A percentile compares a stretch with the other conserved stretches of the same genome.
These are phyloP conservation scores for Fusarium coicis DNA, from an alignment of 2,329 filamentous ascomycete species.

Conservation along the genomic window DNA sequence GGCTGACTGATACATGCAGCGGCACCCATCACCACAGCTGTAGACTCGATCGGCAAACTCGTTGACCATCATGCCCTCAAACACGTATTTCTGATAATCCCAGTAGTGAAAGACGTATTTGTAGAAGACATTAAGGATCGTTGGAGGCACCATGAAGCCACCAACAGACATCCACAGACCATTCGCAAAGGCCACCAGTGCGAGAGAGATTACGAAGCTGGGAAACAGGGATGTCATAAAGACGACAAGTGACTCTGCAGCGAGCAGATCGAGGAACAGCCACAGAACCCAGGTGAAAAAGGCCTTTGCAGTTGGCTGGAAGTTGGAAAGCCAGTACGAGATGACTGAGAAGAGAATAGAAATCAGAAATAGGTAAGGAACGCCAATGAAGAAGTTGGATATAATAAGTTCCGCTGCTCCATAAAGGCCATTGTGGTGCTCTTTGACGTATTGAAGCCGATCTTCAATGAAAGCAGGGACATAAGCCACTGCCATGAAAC, in stretches of 20 bases:
- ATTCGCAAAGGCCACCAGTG: constrained; percentile 85
- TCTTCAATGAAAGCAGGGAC: constrained; percentile 82
- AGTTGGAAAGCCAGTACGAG: constrained; percentile 83
- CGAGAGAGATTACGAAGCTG: constrained; percentile 82
- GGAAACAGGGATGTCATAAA: constrained; percentile 78
- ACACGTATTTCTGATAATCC: constrained; percentile 88
- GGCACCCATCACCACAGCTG: constrained; percentile 57
- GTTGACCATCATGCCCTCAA: constrained; percentile 94
- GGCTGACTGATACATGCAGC: constrained; percentile 77
- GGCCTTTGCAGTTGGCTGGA: constrained; percentile 69
- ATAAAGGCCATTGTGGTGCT: constrained; percentile 84
- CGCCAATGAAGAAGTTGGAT: constrained; percentile 83
- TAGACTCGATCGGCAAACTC: constrained; percentile 78
- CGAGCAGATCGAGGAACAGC: constrained; percentile 85
- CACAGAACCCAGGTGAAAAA: constrained; percentile 86
- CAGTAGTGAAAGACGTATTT: constrained; percentile 90
- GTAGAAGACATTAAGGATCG: constrained; percentile 83
- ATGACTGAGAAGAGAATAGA: constrained; percentile 79
- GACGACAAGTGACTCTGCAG: constrained; percentile 85
- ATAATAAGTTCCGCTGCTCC: constrained; percentile 77
- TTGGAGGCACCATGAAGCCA: constrained; percentile 81
- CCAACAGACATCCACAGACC: constrained; percentile 90
- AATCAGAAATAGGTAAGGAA: constrained; percentile 85
- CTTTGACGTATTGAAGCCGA: constrained; percentile 57
- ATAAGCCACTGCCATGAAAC: constrained; percentile 86